phyloP scores from a whole-genome alignment of 164 flowering plant species.

The Nymphaea thermarum region DNA sequence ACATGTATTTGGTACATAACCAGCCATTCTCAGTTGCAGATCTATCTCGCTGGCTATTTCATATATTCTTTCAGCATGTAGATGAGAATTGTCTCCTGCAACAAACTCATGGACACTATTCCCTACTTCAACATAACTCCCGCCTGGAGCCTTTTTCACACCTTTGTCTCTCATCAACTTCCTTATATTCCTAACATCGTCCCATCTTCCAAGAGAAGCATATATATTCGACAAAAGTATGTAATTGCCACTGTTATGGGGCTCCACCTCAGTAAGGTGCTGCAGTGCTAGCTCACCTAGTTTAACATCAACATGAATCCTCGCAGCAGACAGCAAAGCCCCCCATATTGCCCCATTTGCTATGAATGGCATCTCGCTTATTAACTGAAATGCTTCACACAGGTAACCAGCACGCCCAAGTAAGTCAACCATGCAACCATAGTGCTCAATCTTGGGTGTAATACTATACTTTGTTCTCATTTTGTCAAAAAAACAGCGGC shows the following conservation, averaged over 20 bases:
- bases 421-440: slow-evolving; percentile 62
- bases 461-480: slow-evolving; percentile 35
- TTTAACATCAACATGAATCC: slow-evolving; percentile 30
- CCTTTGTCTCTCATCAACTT: slow-evolving; percentile 43
- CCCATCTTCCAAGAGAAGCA: slow-evolving; percentile 43
- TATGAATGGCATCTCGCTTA: slow-evolving; percentile 46
- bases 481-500: slow-evolving; percentile 24
- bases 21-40: slow-evolving; percentile 18
- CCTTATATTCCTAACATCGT: slow-evolving; percentile 34
- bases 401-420: slow-evolving; percentile 62
- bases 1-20: slow-evolving; percentile 9
- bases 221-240: slow-evolving; percentile 45
- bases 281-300: slow-evolving; percentile 42
- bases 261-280: slow-evolving; percentile 44
- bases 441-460: slow-evolving; percentile 46
- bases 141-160: slow-evolving; percentile 40
- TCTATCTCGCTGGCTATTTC: slow-evolving; percentile 22
- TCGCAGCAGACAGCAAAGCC: slow-evolving; percentile 54
- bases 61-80: slow-evolving; percentile 17
- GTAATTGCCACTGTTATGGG: slow-evolving; percentile 56
- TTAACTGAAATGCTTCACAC: slow-evolving; percentile 33
- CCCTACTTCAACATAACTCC: slow-evolving; percentile 43
- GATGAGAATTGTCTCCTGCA: slow-evolving; percentile 39
- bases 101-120: slow-evolving; percentile 32
- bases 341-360: slow-evolving; percentile 82